phyloP scores from a whole-genome alignment of 306 rosid species.

The Ormosia semicastrata region DNA sequence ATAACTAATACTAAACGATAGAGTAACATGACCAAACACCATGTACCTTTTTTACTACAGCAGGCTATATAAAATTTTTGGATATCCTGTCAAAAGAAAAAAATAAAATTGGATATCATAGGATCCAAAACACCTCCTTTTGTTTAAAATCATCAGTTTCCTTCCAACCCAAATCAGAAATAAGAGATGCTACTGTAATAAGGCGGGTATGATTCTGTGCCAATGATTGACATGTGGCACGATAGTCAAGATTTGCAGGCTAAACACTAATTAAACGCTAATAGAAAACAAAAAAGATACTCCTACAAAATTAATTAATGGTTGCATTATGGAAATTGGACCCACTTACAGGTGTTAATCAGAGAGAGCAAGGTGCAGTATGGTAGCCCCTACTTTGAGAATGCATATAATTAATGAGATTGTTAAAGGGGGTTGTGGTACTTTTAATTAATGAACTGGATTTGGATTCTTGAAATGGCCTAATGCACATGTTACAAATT shows the following conservation, averaged over 20 bases:
- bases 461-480: constrained; percentile 33
- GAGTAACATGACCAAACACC: constrained; percentile 39
- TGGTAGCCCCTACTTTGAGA: not conserved
- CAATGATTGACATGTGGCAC: constrained; percentile 43
- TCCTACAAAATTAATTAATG: not conserved
- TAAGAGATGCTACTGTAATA: not conserved
- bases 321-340: not conserved
- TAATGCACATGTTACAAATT: constrained; percentile 53
- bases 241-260: constrained; percentile 26
- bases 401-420: constrained; percentile 15
- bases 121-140: not conserved
- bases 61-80: not conserved
- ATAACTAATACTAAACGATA: not conserved
- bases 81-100: no score
- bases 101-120: not conserved
- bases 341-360: constrained; percentile 19
- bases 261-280: not conserved
- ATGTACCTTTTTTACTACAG: constrained; percentile 34
- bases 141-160: not conserved
- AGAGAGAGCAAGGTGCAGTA: not conserved
- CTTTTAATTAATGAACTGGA: constrained; percentile 11
- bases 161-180: constrained; percentile 8
- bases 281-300: not conserved
- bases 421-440: not conserved
- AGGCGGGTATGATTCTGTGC: constrained; percentile 8